phyloP scores from a whole-genome alignment of 495 filamentous ascomycete genomes.

The Amphirosellinia nigrospora region DNA sequence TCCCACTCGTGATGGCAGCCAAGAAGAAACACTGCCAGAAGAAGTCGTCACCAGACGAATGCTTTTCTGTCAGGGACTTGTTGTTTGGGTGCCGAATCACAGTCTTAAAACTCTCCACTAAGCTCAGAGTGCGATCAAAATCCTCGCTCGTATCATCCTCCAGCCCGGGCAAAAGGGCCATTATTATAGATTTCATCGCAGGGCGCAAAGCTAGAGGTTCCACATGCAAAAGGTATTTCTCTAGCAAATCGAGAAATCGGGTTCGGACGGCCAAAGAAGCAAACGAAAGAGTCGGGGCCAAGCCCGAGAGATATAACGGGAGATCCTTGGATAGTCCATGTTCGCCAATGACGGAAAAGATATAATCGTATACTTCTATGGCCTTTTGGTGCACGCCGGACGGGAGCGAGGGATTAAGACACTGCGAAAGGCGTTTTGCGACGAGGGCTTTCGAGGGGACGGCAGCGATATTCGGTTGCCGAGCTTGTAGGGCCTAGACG shows the following conservation, averaged over 20 bases:
- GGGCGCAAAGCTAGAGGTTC: conserved; percentile 75
- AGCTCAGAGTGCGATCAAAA: conserved; percentile 82
- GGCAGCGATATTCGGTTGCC: conserved; percentile 69
- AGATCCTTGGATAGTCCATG: conserved; percentile 82
- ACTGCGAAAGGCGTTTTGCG: conserved; percentile 91
- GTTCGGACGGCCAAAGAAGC: conserved; percentile 89
- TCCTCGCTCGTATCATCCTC: conserved; percentile 98
- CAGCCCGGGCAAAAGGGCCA: conserved; percentile 85
- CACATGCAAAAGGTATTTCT: conserved; percentile 76
- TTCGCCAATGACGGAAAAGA: conserved; percentile 78
- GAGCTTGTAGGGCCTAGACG: conserved; percentile 81
- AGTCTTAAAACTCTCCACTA: conserved; percentile 78
- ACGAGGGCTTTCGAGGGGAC: conserved; percentile 86
- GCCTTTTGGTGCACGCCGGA: conserved; percentile 99
- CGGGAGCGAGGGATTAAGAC: conserved; percentile 88
- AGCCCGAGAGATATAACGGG: conserved; percentile 84
- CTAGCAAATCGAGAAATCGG: conserved; percentile 80
- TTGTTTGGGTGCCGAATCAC: conserved; percentile 60
- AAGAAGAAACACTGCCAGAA: conserved; percentile 99
- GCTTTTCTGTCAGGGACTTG: conserved; percentile 56
- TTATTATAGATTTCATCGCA: conserved; percentile 84
- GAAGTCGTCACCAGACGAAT: conserved; percentile 74
- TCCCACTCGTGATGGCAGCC: conserved; percentile 85
- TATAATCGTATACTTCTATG: conserved; percentile 88
- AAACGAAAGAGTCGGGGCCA: conserved; percentile 87